Evolutionary conservation across 139 green algal species (phyloP).

Genomic region (Chlamydomonas urium): DNA sequence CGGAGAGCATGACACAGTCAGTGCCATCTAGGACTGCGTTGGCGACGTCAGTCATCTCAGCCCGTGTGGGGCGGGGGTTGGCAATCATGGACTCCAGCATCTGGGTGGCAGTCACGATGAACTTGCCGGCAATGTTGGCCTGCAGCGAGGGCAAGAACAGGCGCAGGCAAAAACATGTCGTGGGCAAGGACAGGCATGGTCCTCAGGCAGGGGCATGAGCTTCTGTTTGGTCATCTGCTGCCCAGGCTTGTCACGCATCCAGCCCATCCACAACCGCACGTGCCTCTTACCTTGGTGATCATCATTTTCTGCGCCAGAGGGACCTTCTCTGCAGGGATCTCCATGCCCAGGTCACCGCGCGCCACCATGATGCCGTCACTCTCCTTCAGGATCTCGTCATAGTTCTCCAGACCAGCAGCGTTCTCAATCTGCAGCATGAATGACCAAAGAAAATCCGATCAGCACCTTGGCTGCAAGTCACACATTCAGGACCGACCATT

Average conservation of each 20-base stretch:
- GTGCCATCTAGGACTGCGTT: constrained; percentile 75
- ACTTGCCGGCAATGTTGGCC: constrained; percentile 75
- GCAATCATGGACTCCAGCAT: constrained; percentile 67
- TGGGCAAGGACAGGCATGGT: too few relatives aligned
- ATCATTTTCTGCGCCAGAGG: constrained; percentile 73
- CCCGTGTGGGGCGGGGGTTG: constrained; percentile 59
- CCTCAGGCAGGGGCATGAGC: too few relatives aligned
- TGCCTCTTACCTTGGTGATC: constrained; percentile 70
- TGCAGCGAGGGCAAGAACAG: too few relatives aligned
- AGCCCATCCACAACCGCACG: too few relatives aligned
- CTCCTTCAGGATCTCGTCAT: constrained; percentile 62
- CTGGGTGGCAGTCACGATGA: constrained; percentile 60
- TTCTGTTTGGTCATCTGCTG: too few relatives aligned
- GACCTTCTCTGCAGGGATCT: constrained; percentile 58
- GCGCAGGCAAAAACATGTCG: too few relatives aligned
- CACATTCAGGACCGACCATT: too few relatives aligned
- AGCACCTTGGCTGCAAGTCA: too few relatives aligned
- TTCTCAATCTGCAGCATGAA: constrained; percentile 80
- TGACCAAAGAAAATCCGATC: too few relatives aligned
- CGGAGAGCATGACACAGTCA: constrained; percentile 68
- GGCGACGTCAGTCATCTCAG: constrained; percentile 76
- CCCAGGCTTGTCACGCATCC: too few relatives aligned
- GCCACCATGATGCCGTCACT: constrained; percentile 77
- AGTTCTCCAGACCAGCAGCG: constrained; percentile 51
- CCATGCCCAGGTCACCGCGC: constrained; percentile 71